Conservation (phyloP, 208 protist species). For the Trypanosoma melophagium region DNA sequence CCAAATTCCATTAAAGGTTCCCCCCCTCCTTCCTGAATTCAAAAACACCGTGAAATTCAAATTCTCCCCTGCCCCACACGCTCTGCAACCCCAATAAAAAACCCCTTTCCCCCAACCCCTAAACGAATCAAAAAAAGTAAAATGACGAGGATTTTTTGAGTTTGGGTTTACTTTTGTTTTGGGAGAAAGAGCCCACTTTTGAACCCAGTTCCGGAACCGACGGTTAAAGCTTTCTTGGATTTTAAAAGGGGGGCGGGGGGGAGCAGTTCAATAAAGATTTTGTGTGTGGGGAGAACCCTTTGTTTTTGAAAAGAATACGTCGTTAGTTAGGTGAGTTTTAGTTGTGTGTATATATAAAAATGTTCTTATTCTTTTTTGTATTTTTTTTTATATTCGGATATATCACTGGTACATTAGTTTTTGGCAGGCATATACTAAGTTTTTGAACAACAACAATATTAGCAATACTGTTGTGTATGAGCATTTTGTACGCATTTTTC, state of each 20-base stretch:
- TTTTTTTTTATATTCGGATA: conserved; percentile 46
- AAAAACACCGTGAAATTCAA: conserved; percentile 18
- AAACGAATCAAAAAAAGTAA: conserved; percentile 20
- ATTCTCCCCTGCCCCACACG: conserved; percentile 20
- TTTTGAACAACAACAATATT: conserved; percentile 44
- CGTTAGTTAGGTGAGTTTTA: conserved; percentile 28
- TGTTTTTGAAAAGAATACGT: conserved; percentile 30
- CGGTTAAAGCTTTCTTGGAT: conserved; percentile 24
- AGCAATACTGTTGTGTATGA: conserved; percentile 45
- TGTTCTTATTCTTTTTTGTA: conserved; percentile 72
- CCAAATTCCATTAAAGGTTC: not conserved
- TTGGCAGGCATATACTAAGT: conserved; percentile 40
- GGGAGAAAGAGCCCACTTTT: conserved; percentile 50
- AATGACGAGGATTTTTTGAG: conserved; percentile 46
- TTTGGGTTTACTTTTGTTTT: conserved; percentile 31
- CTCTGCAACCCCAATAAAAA: conserved; percentile 21
- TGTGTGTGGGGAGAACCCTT: conserved; percentile 25
- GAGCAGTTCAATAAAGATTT: conserved; percentile 30
- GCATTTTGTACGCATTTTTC: conserved; percentile 65
- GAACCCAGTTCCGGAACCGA: conserved; percentile 41
- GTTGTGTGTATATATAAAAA: conserved; percentile 30
- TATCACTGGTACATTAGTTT: conserved; percentile 29
- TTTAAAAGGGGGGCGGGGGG: conserved; percentile 30
- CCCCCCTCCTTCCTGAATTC: not conserved
- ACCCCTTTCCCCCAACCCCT: conserved; percentile 11